Percentiles rank a stretch among this genome's conserved stretches.
Evolutionary conservation across 1,284 basidiomycete species (phyloP).

Genomic region (Anthracocystis panici-leucophaei): DNA sequence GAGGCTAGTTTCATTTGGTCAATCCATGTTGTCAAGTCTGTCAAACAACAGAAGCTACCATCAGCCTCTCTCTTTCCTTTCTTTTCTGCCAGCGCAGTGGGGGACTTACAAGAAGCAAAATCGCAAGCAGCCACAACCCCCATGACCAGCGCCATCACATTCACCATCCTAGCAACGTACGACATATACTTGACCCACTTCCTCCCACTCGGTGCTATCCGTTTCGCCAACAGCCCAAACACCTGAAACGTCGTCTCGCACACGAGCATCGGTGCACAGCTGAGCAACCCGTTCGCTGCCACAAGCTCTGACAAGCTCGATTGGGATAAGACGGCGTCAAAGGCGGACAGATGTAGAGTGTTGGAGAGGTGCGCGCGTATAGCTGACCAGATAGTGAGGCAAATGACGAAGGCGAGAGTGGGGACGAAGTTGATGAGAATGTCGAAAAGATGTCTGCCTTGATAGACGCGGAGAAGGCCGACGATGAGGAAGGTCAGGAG

Average conservation of each 20-base stretch:
- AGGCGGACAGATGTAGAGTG: constrained; percentile 2
- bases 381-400: constrained; percentile 21
- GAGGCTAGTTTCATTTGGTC: constrained; percentile 16
- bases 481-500: constrained; percentile 25
- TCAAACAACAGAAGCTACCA: background rate
- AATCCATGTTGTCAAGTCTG: constrained; percentile 22
- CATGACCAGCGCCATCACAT: constrained; percentile 37
- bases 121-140: constrained; percentile 26
- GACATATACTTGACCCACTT: constrained; percentile 27
- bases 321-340: constrained; percentile 1
- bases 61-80: background rate
- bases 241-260: constrained; percentile 36
- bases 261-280: constrained; percentile 31
- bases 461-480: constrained; percentile 21
- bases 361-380: constrained; percentile 24
- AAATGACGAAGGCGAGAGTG: constrained; percentile 25
- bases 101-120: constrained; percentile 29
- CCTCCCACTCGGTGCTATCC: constrained; percentile 10
- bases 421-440: constrained; percentile 30
- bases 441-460: constrained; percentile 7
- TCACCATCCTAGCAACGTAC: constrained; percentile 19
- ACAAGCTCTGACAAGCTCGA: constrained; percentile 19
- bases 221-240: constrained; percentile 35
- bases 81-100: background rate
- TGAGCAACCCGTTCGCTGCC: constrained; percentile 25